Evolutionary conservation across 495 filamentous ascomycete species (phyloP), one percentile per base, ranked within the genome.

Genomic region (Rhizodiscina lignyota): DNA sequence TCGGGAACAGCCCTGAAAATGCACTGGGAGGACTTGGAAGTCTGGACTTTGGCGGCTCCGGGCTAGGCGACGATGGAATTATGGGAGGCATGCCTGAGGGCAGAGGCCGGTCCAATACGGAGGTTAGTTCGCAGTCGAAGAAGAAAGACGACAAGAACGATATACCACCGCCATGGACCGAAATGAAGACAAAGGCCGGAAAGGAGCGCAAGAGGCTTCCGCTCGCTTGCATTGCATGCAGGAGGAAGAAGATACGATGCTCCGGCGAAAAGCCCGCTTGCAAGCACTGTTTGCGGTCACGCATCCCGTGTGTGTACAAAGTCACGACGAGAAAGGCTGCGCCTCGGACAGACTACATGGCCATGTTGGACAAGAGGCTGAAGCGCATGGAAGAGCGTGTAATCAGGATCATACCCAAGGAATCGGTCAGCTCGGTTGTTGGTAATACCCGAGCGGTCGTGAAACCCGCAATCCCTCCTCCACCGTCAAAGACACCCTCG

Each of bases 301-400:
- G 89, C 27, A 92, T 92, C 47, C 87, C 89, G 4, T 97, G 89
- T 53, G 84, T 96, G n/a, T 97, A 97, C 66, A 96, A 96, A 50
- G 82, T 92, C 30, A 94, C 87, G 0, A 84, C 85, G 6, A 66
- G 89, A 41, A 96, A 94, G 53, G 86, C 85, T 2, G 84, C 86
- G n/a, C 87, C 89, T 24, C 68, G 89, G 38, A 94, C 87, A 12
- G 89, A 96, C 54, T 97, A 96, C 55, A 97, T 96, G 89, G 87
- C 87, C 12, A 97, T 94, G 87, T 57, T 96, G 43, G 89, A 97
- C 55, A 91, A 92, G 55, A 64, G 87, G 30, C 34, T 62, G 34
- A 58, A 57, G 60, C 62, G 85, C 35, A 97, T 97, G 89, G 89
- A 97, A 56, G 89, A 97, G 47, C 75, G 87, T 28, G 85, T 97